These are phyloP conservation scores for Pythium aphanidermatum DNA, from an alignment of 352 stramenopile species.

Conservation along the genomic window DNA sequence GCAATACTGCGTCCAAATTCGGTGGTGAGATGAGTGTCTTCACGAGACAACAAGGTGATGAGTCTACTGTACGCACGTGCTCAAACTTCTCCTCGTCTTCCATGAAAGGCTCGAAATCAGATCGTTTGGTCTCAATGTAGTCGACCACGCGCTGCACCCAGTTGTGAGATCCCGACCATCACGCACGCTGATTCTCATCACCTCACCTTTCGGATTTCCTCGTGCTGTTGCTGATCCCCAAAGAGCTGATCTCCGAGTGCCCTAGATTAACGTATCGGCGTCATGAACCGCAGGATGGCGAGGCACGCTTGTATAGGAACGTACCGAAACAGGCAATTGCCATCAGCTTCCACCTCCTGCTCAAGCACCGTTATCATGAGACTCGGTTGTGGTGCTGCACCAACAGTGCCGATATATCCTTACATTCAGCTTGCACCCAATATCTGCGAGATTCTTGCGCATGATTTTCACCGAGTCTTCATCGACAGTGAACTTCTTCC, in stretches of 20 bases:
- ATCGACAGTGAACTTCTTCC: slow-evolving; percentile 16
- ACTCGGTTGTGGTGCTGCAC: too few relatives aligned
- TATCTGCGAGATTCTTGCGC: slow-evolving; percentile 38
- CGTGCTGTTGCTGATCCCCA: slow-evolving; percentile 62
- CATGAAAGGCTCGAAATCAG: slow-evolving; percentile 85
- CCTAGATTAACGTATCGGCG: slow-evolving; percentile 16
- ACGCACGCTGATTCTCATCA: too few relatives aligned
- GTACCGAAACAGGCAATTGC: slow-evolving; percentile 82
- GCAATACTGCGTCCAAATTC: too few relatives aligned
- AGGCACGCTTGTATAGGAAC: not conserved
- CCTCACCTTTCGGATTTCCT: slow-evolving; percentile 53
- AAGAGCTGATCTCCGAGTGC: slow-evolving; percentile 67
- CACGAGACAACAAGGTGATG: too few relatives aligned
- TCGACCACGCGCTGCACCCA: slow-evolving; percentile 58
- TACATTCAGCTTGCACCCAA: slow-evolving; percentile 70
- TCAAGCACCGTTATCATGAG: not conserved
- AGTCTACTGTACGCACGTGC: slow-evolving; percentile 54
- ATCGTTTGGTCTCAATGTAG: slow-evolving; percentile 63
- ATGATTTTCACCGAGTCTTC: slow-evolving; percentile 52
- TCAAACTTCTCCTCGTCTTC: slow-evolving; percentile 86
- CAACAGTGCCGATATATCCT: slow-evolving; percentile 1
- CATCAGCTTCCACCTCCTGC: slow-evolving; percentile 72
- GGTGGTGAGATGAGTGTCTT: too few relatives aligned
- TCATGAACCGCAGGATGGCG: not conserved
- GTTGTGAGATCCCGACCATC: too few relatives aligned